Conservation (phyloP, 1,284 basidiomycete genomes). For the Cutaneotrichosporon cyanovorans region DNA sequence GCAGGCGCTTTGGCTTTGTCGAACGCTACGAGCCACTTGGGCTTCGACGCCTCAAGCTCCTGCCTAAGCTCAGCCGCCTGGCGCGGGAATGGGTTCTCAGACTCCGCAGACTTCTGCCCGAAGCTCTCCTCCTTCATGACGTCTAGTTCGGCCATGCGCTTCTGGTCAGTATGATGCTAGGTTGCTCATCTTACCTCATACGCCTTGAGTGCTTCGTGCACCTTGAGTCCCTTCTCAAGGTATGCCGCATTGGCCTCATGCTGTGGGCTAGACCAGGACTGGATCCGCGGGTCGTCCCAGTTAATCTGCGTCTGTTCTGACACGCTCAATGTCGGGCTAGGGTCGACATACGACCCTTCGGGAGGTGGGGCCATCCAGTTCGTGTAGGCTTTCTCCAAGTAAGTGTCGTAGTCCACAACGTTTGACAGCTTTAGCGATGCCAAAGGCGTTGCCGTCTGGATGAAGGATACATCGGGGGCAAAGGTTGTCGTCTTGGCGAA, state of each 20-base stretch:
- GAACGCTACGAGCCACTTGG: slow-evolving; percentile 30
- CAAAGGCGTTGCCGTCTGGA: slow-evolving; percentile 2
- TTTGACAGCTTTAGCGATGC: slow-evolving; percentile 2
- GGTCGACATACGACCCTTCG: slow-evolving; percentile 12
- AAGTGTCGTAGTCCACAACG: too few species aligned
- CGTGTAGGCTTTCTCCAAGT: slow-evolving; percentile 17
- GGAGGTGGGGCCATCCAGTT: slow-evolving; percentile 33
- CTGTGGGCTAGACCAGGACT: slow-evolving; percentile 29
- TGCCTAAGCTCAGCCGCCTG: slow-evolving; percentile 22
- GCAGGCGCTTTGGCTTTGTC: slow-evolving; percentile 9
- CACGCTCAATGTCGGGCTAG: slow-evolving; percentile 26
- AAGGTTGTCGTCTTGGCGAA: slow-evolving; percentile 34
- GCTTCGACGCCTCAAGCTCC: slow-evolving; percentile 31
- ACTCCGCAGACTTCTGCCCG: slow-evolving; percentile 18
- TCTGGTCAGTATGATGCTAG: too few species aligned
- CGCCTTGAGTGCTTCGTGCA: slow-evolving; percentile 18
- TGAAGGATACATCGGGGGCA: slow-evolving; percentile 16
- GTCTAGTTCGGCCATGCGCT: not conserved
- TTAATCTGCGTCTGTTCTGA: slow-evolving; percentile 17
- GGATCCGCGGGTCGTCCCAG: slow-evolving; percentile 38
- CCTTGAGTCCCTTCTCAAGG: slow-evolving; percentile 22
- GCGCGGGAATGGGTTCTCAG: slow-evolving; percentile 23
- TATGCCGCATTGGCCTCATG: slow-evolving; percentile 32
- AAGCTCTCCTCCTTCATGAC: not conserved
- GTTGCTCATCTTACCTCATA: slow-evolving; percentile 4